Base-by-base conservation (phyloP, 306 rosid species). In the Coriaria nepalensis region DNA sequence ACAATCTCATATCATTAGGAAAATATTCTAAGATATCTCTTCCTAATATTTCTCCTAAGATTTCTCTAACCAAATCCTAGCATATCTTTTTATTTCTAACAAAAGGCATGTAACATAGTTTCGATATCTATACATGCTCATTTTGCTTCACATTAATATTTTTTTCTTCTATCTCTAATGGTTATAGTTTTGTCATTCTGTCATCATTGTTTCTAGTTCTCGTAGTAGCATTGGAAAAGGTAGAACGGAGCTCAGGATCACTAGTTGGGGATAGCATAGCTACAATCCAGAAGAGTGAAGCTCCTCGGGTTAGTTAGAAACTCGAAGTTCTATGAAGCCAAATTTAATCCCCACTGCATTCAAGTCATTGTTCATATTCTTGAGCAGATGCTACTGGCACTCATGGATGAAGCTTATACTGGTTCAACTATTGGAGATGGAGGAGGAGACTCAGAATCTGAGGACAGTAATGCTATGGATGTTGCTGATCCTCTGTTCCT, bases 381-480 rank as follows among this genome's bases (percentile, higher is more conserved):
- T 55, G 37, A 66, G 47, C 65, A 90, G 97, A 84, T 84, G 97
- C 75, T 90, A 60, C 95, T 90, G 47, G 97, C 95, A 45, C 90
- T 90, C 44, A 90, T 90, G 97, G 97, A 90, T 71, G 97, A 90
- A 71, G 97, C 95, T 43, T 90, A 90, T 68, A 84, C 97, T 13
- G 97, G 97, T 67, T 84, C 94, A 50, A 84, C 87, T 35, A 84
- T 90, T 15, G 97, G 77, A 64, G 94, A 79, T 73, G 94, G 85
- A 32, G 95, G 87, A 37, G 95, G 85, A 60, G 95, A 85, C 70
- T 90, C 82, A 47, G 97, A 81, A 70, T 81, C 77, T 47, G 97
- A 84, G 70, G 94, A 79, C 53, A 84, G 62, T 72, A 71, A 52
- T 62, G 67, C 80, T 35, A 75, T 84, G 15, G 94, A 90, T 65